These are phyloP conservation scores for Spinacia oleracea DNA, from an alignment of 179 eudicot species.

Conservation along the genomic window DNA sequence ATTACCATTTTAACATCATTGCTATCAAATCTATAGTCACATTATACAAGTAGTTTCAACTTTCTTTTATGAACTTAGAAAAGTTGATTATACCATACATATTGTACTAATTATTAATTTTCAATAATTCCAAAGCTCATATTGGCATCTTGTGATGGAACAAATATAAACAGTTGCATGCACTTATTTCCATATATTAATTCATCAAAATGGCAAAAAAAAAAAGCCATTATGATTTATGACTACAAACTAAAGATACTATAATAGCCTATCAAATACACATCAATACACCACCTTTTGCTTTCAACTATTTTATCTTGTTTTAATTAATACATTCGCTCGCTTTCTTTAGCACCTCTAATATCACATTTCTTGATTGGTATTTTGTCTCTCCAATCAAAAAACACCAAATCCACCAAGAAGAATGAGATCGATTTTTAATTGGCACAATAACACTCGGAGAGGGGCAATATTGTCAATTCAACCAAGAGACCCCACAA, in stretches of 20 bases:
- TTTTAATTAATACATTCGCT: no score
- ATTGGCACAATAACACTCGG: constrained; percentile 9
- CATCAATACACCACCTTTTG: not conserved
- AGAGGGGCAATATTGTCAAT: constrained; percentile 12
- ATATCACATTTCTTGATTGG: constrained; percentile 2
- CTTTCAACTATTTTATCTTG: constrained; percentile 2
- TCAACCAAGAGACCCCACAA: not conserved
- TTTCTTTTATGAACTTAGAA: no score
- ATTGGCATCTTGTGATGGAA: not conserved
- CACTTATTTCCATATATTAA: not conserved
- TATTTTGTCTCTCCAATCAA: not conserved
- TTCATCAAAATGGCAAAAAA: constrained; percentile 6
- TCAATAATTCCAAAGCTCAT: not conserved
- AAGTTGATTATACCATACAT: no score
- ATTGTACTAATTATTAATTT: no score
- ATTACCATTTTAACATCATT: no score
- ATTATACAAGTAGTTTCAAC: no score
- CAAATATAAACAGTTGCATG: not conserved
- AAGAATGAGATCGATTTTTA: not conserved
- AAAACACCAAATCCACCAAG: not conserved
- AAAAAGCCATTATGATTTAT: not conserved
- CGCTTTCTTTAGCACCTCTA: not conserved
- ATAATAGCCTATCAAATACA: constrained; percentile 17
- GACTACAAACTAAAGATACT: constrained; percentile 1
- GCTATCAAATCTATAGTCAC: no score